These are phyloP conservation scores for Ballota nigra DNA, from an alignment of 257 asterid genomes.

Conservation along the genomic window DNA sequence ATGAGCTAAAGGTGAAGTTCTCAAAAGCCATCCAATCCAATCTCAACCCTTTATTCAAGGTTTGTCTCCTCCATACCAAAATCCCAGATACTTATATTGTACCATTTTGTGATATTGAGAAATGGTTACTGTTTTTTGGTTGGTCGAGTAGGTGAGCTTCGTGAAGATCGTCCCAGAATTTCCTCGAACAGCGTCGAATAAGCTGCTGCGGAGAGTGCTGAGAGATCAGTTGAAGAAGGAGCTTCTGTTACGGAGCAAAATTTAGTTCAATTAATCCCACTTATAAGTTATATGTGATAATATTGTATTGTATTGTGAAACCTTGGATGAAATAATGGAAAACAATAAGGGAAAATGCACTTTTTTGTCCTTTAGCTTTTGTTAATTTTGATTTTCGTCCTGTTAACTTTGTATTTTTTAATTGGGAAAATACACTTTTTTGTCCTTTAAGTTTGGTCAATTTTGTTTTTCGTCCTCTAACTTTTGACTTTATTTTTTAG, in stretches of 20 bases:
- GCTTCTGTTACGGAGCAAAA: constrained; percentile 48
- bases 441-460: too few relatives aligned
- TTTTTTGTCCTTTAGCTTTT: too few relatives aligned
- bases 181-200: constrained; percentile 94
- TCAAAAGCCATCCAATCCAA: constrained; percentile 65
- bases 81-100: not conserved
- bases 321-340: not conserved
- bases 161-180: constrained; percentile 66
- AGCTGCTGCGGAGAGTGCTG: constrained; percentile 70
- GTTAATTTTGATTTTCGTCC: too few relatives aligned
- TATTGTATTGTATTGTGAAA: not conserved
- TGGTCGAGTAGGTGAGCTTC: constrained; percentile 52
- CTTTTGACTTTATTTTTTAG: too few relatives aligned
- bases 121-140: not conserved
- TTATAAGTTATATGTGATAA: not conserved
- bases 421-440: too few relatives aligned
- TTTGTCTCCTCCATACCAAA: constrained; percentile 4
- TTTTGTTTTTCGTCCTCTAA: too few relatives aligned
- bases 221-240: constrained; percentile 71
- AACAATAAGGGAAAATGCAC: too few relatives aligned
- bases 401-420: too few relatives aligned
- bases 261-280: constrained; percentile 1
- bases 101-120: too few relatives aligned
- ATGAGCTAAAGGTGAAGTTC: constrained; percentile 51
- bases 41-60: constrained; percentile 94